A percentile compares a stretch with the other conserved stretches of the same genome.
phyloP scores from a whole-genome alignment of 2,329 filamentous ascomycete genomes.

The Chalaropsis thielavioides region DNA sequence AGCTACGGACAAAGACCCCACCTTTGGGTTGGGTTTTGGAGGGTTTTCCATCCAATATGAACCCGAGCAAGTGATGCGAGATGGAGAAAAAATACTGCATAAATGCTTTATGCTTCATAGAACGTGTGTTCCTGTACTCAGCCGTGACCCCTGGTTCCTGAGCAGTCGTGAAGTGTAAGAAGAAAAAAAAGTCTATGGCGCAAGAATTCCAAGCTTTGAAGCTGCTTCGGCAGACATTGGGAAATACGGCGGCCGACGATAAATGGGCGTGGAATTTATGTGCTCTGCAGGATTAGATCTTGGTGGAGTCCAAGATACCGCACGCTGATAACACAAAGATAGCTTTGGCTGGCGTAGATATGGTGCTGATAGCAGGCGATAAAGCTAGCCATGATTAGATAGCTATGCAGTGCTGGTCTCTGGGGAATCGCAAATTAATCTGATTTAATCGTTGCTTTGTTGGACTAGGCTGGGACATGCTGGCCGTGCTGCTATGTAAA shows the following conservation, averaged over 20 bases:
- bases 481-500: neutral
- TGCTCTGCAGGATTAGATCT: neutral
- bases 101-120: too few relatives aligned
- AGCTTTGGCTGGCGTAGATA: constrained; percentile 1
- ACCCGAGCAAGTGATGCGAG: too few relatives aligned
- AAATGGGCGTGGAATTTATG: neutral
- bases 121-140: neutral
- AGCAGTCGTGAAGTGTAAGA: neutral
- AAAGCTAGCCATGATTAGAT: constrained; percentile 3
- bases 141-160: neutral
- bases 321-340: neutral
- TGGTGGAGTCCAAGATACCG: neutral
- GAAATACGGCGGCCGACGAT: neutral
- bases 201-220: neutral
- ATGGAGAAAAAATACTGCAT: too few relatives aligned
- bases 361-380: neutral
- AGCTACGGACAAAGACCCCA: neutral
- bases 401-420: neutral
- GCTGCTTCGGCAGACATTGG: neutral
- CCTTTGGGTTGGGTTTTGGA: neutral
- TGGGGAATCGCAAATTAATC: neutral
- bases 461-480: neutral
- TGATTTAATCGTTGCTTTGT: neutral
- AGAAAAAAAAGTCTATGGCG: neutral
- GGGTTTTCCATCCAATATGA: neutral